These are phyloP conservation scores for Lactarius psammicola DNA, from an alignment of 768 basidiomycete species.

Conservation along the genomic window DNA sequence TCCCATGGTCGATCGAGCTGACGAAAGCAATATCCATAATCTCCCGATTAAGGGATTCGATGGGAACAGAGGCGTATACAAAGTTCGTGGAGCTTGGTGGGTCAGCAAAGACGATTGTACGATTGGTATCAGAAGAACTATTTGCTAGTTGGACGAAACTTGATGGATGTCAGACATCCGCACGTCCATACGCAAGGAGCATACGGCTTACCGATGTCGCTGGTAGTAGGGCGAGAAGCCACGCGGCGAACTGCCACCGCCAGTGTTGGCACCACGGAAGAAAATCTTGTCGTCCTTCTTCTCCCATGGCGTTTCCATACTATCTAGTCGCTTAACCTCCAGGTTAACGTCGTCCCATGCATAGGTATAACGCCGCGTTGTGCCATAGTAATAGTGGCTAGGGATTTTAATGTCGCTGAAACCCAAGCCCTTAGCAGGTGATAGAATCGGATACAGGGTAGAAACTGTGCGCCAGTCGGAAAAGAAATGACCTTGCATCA, in stretches of 20 bases:
- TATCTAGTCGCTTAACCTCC: conserved; percentile 71
- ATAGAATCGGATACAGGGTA: conserved; percentile 89
- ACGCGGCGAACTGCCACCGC: conserved; percentile 84
- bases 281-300: conserved; percentile 84
- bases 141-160: conserved; percentile 81
- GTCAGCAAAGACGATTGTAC: conserved; percentile 67
- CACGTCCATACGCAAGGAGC: conserved; percentile 22
- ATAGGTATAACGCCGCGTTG: conserved; percentile 80
- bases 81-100: conserved; percentile 57
- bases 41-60: conserved; percentile 63
- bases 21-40: conserved; percentile 90
- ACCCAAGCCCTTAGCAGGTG: conserved; percentile 82
- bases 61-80: conserved; percentile 59
- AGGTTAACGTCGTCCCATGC: conserved; percentile 82
- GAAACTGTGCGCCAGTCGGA: conserved; percentile 92
- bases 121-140: conserved; percentile 48
- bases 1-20: conserved; percentile 62
- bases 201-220: conserved; percentile 74
- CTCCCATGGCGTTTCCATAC: conserved; percentile 87
- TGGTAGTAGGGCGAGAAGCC: conserved; percentile 85
- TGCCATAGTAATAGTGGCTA: conserved; percentile 93
- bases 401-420: conserved; percentile 92
- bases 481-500: conserved; percentile 94
- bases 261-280: conserved; percentile 96
- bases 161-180: conserved; percentile 1